Percentiles rank a stretch among this genome's conserved stretches.
phyloP scores from a whole-genome alignment of 164 flowering plant genomes.

The Tetracentron sinense region DNA sequence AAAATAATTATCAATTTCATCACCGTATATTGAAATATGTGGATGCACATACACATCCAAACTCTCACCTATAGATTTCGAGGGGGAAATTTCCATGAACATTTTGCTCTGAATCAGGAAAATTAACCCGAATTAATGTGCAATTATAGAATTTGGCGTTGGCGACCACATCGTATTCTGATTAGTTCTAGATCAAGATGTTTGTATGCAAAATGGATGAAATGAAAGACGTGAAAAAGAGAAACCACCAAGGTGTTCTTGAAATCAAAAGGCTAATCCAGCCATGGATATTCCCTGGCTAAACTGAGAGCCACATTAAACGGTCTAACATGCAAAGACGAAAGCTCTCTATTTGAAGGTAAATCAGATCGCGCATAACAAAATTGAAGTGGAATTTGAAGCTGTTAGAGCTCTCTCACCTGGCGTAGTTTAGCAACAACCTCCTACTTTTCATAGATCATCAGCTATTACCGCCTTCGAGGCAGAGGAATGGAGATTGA shows the following conservation, averaged over 20 bases:
- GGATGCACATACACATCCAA: neutral
- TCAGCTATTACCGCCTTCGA: neutral
- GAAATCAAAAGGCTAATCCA: neutral
- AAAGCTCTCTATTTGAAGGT: neutral
- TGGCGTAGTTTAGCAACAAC: neutral
- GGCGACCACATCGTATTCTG: neutral
- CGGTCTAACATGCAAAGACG: neutral
- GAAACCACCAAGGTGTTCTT: neutral
- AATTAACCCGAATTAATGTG: neutral
- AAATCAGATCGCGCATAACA: neutral
- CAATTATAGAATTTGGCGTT: neutral
- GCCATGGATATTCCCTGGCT: neutral
- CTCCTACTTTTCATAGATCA: neutral
- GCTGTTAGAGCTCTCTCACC: conserved; percentile 1
- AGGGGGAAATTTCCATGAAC: neutral
- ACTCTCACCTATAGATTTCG: too few relatives aligned
- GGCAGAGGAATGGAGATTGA: neutral
- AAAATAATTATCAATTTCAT: too few relatives aligned
- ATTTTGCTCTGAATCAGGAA: neutral
- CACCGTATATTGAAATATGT: too few relatives aligned
- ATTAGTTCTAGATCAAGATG: neutral
- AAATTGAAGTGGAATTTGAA: neutral
- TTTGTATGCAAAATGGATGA: neutral
- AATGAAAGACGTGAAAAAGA: neutral
- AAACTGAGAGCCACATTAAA: neutral